Evolutionary conservation across 108 stramenopile genomes (phyloP).

Genomic region (Cyclotella atomus): DNA sequence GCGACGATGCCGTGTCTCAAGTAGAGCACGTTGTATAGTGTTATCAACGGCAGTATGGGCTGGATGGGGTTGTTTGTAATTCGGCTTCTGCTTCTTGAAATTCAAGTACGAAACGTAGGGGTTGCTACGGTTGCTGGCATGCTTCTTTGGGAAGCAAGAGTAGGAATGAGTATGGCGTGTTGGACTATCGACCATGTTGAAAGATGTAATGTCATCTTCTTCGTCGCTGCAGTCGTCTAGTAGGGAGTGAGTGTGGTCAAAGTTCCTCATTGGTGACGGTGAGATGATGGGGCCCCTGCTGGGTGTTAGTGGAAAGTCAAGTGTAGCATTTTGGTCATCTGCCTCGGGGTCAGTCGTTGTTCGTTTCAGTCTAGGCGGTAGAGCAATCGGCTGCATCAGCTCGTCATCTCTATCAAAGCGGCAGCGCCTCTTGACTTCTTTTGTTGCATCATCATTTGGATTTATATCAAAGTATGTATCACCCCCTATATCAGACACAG

Average conservation of each 20-base stretch:
- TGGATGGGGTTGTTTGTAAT: neutral
- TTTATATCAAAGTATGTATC: slow-evolving; percentile 38
- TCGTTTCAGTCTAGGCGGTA: slow-evolving; percentile 4
- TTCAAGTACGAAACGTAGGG: slow-evolving; percentile 17
- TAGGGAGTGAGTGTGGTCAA: slow-evolving; percentile 40
- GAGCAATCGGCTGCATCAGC: neutral
- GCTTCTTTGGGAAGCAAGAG: slow-evolving; percentile 25
- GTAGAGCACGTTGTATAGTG: slow-evolving; percentile 39
- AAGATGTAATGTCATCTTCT: slow-evolving; percentile 39
- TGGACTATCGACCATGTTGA: slow-evolving; percentile 32
- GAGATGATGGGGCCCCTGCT: neutral
- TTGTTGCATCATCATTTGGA: neutral
- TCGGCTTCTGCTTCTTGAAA: slow-evolving; percentile 24
- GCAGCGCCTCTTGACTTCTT: neutral
- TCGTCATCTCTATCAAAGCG: neutral
- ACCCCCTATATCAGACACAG: slow-evolving; percentile 23
- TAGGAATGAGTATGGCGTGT: slow-evolving; percentile 24
- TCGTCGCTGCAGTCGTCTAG: slow-evolving; percentile 56
- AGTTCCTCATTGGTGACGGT: slow-evolving; percentile 17
- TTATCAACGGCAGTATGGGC: slow-evolving; percentile 21
- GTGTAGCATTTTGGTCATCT: neutral
- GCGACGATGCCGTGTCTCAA: slow-evolving; percentile 47
- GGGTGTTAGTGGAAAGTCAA: neutral
- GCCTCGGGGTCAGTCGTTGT: neutral
- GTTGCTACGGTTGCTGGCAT: neutral